Evolutionary conservation across 2,329 filamentous ascomycete genomes (phyloP).

Genomic region (Emmonsiellopsis sp.): DNA sequence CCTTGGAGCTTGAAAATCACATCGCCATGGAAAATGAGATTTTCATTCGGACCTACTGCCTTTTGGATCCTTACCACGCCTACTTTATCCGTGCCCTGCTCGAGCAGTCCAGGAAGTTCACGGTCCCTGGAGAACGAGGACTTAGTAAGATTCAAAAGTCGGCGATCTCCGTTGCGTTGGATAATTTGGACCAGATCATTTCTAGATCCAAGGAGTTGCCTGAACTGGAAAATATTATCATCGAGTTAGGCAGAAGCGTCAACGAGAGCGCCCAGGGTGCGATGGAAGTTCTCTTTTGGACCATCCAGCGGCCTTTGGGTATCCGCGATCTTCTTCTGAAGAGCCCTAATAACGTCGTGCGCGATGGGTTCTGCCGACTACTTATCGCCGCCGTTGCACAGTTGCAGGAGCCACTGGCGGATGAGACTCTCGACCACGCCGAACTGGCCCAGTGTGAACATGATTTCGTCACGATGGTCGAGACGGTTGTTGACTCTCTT

Average conservation of each 20-base stretch:
- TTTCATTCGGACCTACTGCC: slow-evolving; percentile 66
- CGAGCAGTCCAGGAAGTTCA: slow-evolving; percentile 44
- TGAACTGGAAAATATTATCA: slow-evolving; percentile 50
- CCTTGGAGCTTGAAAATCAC: slow-evolving; percentile 38
- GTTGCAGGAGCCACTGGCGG: slow-evolving; percentile 38
- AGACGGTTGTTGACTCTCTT: slow-evolving; percentile 40
- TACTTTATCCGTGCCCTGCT: slow-evolving; percentile 58
- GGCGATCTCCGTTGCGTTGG: slow-evolving; percentile 35
- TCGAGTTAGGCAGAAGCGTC: slow-evolving; percentile 44
- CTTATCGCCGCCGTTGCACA: slow-evolving; percentile 46
- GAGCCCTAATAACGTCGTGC: slow-evolving; percentile 49
- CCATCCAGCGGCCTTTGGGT: slow-evolving; percentile 45
- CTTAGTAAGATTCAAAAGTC: slow-evolving; percentile 38
- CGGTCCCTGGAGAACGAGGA: slow-evolving; percentile 35
- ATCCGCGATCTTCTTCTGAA: slow-evolving; percentile 59
- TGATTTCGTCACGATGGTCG: slow-evolving; percentile 21
- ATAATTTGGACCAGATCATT: slow-evolving; percentile 67
- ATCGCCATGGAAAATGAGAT: slow-evolving; percentile 65
- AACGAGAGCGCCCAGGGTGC: slow-evolving; percentile 47
- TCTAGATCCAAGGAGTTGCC: slow-evolving; percentile 61
- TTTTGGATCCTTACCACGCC: slow-evolving; percentile 65
- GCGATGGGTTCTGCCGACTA: slow-evolving; percentile 43
- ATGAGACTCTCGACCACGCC: slow-evolving; percentile 16
- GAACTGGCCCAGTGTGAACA: slow-evolving; percentile 19
- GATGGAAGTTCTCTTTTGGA: slow-evolving; percentile 53